Base-by-base conservation (phyloP, 73 alveolate species). In the Uronychia setigera region DNA sequence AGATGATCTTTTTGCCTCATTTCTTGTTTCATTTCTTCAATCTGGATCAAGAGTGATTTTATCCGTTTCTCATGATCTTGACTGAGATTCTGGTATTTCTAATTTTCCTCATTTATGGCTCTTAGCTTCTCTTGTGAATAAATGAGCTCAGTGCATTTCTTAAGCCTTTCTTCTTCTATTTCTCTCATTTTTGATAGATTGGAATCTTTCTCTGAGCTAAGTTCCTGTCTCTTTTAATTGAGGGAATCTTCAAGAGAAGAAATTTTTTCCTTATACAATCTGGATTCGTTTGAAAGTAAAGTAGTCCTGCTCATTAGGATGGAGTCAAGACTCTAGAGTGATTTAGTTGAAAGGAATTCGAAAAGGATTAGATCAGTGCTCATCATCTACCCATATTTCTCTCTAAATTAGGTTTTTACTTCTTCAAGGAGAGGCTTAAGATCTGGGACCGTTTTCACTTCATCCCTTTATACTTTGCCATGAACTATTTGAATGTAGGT, bases 251-350 rank as follows among this genome's bases (percentile, higher is more conserved):
- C 67, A 11, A 46, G 19, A 46, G 67, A 46, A 19, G 67, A 5
- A 5, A 46, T 5, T 46, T 19, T 5, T 19, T 79, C 78, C 83
- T 87, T 84, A 31, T 96, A 58, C 26, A 95, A 77, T 84, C 92
- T 84, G 76, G 79, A 89, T 58, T 91, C 96, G 84, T 85, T 94
- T 67, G 81, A 89, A 58, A 88, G 95, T 79, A 31, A 89, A 82
- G 58, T 84, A 80, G 29, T 83, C 86, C 82, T 95, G 91, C 0
- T 87, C 86, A 32, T 91, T 93, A 31, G 94, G 92, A 30, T 85
- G 89, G 5, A 98, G 98, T 29, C 96, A 96, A 87, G 85, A 85
- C 76, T 96, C 97, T 35, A 87, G 84, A 88, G 87, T 92, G 85
- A 82, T 87, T 78, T 94, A 83, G 67, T 89, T 88, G 82, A 95